A percentile compares a stretch with the other conserved stretches of the same genome.
These are phyloP conservation scores for Durotheca rogersii DNA, from an alignment of 495 filamentous ascomycete species.

Conservation along the genomic window DNA sequence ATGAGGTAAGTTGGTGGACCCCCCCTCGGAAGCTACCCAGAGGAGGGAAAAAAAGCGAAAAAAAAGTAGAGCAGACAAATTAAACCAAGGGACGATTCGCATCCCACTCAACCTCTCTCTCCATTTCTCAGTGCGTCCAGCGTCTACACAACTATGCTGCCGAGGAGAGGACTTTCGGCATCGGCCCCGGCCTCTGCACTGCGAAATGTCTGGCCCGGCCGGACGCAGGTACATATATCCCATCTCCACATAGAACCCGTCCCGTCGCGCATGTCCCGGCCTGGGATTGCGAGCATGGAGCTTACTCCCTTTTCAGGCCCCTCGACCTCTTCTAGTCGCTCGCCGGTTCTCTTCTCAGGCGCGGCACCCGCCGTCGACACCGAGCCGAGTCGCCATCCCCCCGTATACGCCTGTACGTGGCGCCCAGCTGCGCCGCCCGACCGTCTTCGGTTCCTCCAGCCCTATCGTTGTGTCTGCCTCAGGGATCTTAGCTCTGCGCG, in stretches of 20 bases:
- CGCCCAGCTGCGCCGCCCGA: neutral
- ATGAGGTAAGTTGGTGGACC: neutral
- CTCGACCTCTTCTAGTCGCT: slow-evolving; percentile 14
- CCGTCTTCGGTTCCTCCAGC: slow-evolving; percentile 1
- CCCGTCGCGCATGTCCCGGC: slow-evolving; percentile 2
- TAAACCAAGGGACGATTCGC: neutral
- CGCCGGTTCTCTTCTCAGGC: slow-evolving; percentile 28
- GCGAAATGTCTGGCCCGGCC: slow-evolving; percentile 31
- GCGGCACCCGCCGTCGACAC: slow-evolving; percentile 12
- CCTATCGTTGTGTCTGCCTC: slow-evolving; percentile 13
- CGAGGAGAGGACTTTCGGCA: slow-evolving; percentile 53
- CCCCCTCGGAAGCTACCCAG: too few species aligned
- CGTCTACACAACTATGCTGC: slow-evolving; percentile 53
- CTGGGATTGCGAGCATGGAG: slow-evolving; percentile 19
- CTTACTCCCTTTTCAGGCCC: slow-evolving; percentile 9
- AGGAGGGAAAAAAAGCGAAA: neutral
- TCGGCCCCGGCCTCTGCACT: slow-evolving; percentile 45
- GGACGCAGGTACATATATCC: slow-evolving; percentile 37
- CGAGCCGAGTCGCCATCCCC: neutral
- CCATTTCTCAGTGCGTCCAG: slow-evolving; percentile 1
- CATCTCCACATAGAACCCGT: neutral
- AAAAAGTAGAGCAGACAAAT: neutral
- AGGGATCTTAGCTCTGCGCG: slow-evolving; percentile 32
- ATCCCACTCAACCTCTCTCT: neutral
- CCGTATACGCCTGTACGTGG: slow-evolving; percentile 1